These are phyloP conservation scores for Neoarthrinium moseri DNA, from an alignment of 2,329 filamentous ascomycete genomes.

Conservation along the genomic window DNA sequence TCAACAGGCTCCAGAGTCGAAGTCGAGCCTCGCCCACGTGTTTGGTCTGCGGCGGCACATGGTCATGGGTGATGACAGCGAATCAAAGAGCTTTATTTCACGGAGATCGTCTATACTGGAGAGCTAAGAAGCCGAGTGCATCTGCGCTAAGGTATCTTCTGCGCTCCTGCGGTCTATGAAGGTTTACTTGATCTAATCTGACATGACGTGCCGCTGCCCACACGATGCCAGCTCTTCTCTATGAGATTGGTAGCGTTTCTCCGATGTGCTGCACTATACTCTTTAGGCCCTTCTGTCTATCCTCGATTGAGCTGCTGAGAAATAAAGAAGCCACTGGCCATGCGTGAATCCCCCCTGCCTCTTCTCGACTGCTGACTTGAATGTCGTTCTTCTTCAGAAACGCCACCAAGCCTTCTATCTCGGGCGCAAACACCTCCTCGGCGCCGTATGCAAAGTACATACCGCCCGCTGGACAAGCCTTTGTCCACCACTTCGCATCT, in stretches of 20 bases:
- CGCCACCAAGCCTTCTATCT: constrained; percentile 61
- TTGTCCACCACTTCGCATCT: constrained; percentile 64
- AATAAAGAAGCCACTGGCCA: constrained; percentile 76
- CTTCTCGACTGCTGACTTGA: constrained; percentile 56
- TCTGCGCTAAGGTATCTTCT: constrained; percentile 45
- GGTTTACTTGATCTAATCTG: constrained; percentile 68
- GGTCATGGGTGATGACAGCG: constrained; percentile 32
- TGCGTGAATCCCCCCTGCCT: constrained; percentile 70
- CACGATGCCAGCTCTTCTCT: constrained; percentile 8
- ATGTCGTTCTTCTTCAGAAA: constrained; percentile 53
- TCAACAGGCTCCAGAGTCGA: neutral
- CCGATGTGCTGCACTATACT: constrained; percentile 37
- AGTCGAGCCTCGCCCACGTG: neutral
- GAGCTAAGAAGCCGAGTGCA: constrained; percentile 48
- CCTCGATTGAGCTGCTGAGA: constrained; percentile 45
- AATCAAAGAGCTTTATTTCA: constrained; percentile 28
- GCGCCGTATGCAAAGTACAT: constrained; percentile 71
- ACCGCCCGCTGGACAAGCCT: constrained; percentile 64
- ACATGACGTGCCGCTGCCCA: constrained; percentile 31
- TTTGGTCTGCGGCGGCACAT: neutral
- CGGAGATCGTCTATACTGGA: constrained; percentile 33
- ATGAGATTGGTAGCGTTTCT: constrained; percentile 26
- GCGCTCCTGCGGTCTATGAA: constrained; percentile 37
- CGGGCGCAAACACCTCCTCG: constrained; percentile 75
- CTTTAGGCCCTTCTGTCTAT: constrained; percentile 51